Evolutionary conservation across 176 grass and related monocot genomes (phyloP).

Genomic region (Dactylis glomerata): DNA sequence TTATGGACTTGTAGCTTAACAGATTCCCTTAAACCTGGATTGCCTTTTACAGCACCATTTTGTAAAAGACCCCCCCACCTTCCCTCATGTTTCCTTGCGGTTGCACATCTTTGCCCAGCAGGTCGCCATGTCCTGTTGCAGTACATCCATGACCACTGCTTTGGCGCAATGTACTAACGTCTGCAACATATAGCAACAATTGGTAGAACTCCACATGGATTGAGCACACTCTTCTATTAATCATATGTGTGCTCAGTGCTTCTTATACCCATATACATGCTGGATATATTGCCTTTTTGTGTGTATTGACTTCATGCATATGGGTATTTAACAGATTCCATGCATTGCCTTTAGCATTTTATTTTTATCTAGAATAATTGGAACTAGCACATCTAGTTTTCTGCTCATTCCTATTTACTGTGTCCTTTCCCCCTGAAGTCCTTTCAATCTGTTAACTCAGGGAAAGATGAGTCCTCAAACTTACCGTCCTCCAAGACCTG

Average conservation of each 20-base stretch:
- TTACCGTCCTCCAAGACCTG: conserved; percentile 82
- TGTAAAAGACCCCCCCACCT: neutral
- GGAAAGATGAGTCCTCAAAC: conserved; percentile 54
- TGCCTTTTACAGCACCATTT: neutral
- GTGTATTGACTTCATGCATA: neutral
- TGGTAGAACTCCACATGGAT: neutral
- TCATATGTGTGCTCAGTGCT: neutral
- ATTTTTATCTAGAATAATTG: neutral
- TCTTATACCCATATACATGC: neutral
- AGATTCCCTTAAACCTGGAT: neutral
- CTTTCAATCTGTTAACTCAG: conserved; percentile 39
- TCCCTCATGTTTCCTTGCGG: neutral
- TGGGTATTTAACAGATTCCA: neutral
- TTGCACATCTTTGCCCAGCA: neutral
- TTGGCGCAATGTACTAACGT: neutral
- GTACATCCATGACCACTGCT: neutral
- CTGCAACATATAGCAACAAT: neutral
- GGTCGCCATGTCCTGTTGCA: neutral
- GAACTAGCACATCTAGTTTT: neutral
- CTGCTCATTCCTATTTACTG: conserved; percentile 17
- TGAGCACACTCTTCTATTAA: neutral
- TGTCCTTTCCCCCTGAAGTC: neutral
- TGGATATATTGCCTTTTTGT: neutral
- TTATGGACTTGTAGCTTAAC: neutral
- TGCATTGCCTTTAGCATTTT: neutral